Conservation (phyloP, 2,329 filamentous ascomycete genomes). For the Paraphoma sp. region DNA sequence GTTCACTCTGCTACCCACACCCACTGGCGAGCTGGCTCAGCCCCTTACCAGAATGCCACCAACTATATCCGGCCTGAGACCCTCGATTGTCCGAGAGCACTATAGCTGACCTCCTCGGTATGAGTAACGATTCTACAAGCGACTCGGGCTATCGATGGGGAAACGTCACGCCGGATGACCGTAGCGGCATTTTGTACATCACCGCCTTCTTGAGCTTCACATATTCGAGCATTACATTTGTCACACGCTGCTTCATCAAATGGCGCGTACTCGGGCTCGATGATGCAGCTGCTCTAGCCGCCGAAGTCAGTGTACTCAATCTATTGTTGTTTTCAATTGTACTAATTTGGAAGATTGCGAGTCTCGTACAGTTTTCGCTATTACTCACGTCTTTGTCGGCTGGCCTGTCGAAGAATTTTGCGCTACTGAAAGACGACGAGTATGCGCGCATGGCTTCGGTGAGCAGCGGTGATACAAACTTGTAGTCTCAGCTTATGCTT, state of each 20-base stretch:
- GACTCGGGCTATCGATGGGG: constrained; percentile 23
- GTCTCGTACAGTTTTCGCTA: constrained; percentile 25
- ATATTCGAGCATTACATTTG: constrained; percentile 30
- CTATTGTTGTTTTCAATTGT: not conserved
- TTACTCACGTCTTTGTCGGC: constrained; percentile 26
- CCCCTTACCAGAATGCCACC: too few species aligned
- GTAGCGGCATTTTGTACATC: constrained; percentile 33
- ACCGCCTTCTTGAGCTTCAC: constrained; percentile 30
- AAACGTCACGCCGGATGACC: constrained; percentile 29
- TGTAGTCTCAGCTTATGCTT: not conserved
- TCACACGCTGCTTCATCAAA: constrained; percentile 33
- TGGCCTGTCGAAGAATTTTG: constrained; percentile 29
- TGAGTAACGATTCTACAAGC: constrained; percentile 8
- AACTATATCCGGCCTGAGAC: constrained; percentile 7
- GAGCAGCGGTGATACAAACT: not conserved
- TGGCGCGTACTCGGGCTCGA: constrained; percentile 34
- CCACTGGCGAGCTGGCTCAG: too few species aligned
- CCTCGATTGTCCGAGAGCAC: not conserved
- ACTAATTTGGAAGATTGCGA: constrained; percentile 16
- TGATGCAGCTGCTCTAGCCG: constrained; percentile 26
- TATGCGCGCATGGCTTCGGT: constrained; percentile 30
- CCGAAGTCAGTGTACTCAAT: constrained; percentile 22
- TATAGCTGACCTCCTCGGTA: not conserved
- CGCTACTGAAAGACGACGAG: constrained; percentile 15
- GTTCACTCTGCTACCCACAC: too few species aligned